Base-by-base conservation (phyloP, 495 filamentous ascomycete species). In the Parachaetomium inaequale region DNA sequence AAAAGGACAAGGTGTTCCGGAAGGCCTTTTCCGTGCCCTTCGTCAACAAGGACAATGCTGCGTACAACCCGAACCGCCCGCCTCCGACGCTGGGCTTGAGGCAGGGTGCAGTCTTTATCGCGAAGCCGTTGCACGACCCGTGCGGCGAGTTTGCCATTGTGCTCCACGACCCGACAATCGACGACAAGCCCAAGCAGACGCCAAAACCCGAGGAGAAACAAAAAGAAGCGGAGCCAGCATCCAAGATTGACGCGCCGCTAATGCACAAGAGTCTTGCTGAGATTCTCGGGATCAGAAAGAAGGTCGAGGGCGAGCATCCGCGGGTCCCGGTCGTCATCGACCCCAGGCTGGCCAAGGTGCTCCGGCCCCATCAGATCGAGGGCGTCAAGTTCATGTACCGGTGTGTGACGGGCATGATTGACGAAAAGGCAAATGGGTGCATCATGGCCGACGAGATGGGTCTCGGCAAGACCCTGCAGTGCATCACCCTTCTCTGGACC, bases 371-470 rank as follows among this genome's bases (percentile, higher is more conserved):
- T 87, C 94, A 99, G 75, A 88, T 99, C 42, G 94, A 98, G 72
- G 94, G 94, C 72, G 94, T 99, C 46, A 96, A 96, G 81, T 99
- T 99, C 70, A 85, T 99, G 78, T 99, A 98, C 74, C 82, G 84
- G 55, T 95, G 90, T 72, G 91, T 92, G 21, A 98, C 93, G 26
- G 94, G 94, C 7, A 81, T 98, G 83, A 87, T 98, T 65, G 94
- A 99, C 70, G 83, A 87, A 46, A 94, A 92, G 59, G 95, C 95
- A 25, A 90, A 97, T 75, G 94, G 94, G 0, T 98, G 94, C 72
- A 99, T 99, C 72, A 99, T 99, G 94, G 94, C 94, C 65, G 94
- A 99, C 71, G 94, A 96, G 68, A 99, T 99, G 94, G 94, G 94
- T 47, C 75, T 99, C 34, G 94, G 94, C 49, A 99, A 99, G 77